Evolutionary conservation across 2,329 filamentous ascomycete species (phyloP).

Genomic region (Monosporascus sp.): DNA sequence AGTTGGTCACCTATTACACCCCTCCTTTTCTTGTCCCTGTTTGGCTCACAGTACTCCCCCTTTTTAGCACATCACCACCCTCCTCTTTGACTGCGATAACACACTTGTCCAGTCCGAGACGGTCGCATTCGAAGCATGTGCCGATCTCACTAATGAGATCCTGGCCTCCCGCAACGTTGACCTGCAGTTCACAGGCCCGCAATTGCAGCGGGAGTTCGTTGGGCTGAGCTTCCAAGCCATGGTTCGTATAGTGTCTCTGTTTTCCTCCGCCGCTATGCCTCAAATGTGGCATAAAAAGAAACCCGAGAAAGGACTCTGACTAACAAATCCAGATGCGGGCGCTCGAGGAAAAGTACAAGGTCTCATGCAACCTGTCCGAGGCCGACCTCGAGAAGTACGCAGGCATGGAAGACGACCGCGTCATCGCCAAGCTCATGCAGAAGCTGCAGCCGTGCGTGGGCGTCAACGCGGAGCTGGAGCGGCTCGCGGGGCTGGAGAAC

Average conservation of each 20-base stretch:
- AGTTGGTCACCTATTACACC: no score
- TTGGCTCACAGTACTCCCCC: no score
- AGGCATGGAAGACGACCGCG: conserved; percentile 70
- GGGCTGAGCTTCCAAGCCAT: conserved; percentile 94
- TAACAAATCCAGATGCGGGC: conserved; percentile 50
- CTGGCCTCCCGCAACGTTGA: conserved; percentile 58
- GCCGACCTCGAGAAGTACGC: conserved; percentile 72
- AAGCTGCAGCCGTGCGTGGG: conserved; percentile 64
- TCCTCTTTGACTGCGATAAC: conserved; percentile 81
- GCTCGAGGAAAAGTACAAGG: conserved; percentile 70
- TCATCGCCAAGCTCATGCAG: conserved; percentile 72
- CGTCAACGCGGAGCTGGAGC: conserved; percentile 61
- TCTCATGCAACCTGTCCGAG: conserved; percentile 50
- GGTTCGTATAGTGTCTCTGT: background rate
- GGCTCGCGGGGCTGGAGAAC: conserved; percentile 53
- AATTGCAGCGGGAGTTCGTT: conserved; percentile 80
- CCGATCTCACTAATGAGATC: conserved; percentile 83
- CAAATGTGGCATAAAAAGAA: no score
- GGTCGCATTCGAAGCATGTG: conserved; percentile 86
- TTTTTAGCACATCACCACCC: background rate
- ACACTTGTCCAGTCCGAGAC: conserved; percentile 89
- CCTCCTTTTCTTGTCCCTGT: no score
- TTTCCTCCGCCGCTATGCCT: no score
- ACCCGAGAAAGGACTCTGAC: no score
- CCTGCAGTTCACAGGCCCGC: conserved; percentile 67